phyloP scores from a whole-genome alignment of 164 flowering plant species.

The Buxus sempervirens region DNA sequence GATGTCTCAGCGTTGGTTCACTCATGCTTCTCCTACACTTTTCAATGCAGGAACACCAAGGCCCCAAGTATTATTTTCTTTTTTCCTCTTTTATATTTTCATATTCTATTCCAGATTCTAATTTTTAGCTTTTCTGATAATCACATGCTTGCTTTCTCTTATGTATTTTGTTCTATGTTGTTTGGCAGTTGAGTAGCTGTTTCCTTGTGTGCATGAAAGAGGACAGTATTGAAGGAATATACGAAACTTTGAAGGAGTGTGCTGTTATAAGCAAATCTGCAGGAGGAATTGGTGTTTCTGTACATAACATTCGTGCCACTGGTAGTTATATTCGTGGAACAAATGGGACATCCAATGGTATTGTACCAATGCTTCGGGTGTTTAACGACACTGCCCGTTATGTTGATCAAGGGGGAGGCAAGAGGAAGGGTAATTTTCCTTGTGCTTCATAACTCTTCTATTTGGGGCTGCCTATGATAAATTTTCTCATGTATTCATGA shows the following conservation, averaged over 20 bases:
- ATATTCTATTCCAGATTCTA: not conserved
- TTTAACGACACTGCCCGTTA: conserved; percentile 99
- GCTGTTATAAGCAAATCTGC: conserved; percentile 99
- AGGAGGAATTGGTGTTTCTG: conserved; percentile 97
- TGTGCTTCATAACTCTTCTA: not conserved
- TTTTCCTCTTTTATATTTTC: not conserved
- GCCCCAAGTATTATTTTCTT: conserved; percentile 64
- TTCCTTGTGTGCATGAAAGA: conserved; percentile 96
- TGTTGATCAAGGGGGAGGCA: conserved; percentile 99
- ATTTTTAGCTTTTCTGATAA: not conserved
- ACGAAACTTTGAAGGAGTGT: conserved; percentile 96
- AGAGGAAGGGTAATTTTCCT: conserved; percentile 74
- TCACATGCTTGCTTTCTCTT: not conserved
- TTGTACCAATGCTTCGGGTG: conserved; percentile 93
- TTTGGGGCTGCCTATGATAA: too few species aligned
- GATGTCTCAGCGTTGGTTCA: conserved; percentile 99
- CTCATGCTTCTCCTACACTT: conserved; percentile 99
- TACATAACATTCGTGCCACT: conserved; percentile 93
- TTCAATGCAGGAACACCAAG: conserved; percentile 98
- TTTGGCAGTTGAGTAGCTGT: conserved; percentile 88
- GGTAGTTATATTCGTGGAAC: conserved; percentile 98
- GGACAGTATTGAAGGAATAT: conserved; percentile 97
- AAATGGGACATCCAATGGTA: conserved; percentile 98
- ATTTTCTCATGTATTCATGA: too few species aligned
- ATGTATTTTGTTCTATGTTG: conserved; percentile 5